Percentiles rank a stretch among this genome's conserved stretches.
Evolutionary conservation across 768 basidiomycete genomes (phyloP).

Genomic region (Termitomyces sp.): DNA sequence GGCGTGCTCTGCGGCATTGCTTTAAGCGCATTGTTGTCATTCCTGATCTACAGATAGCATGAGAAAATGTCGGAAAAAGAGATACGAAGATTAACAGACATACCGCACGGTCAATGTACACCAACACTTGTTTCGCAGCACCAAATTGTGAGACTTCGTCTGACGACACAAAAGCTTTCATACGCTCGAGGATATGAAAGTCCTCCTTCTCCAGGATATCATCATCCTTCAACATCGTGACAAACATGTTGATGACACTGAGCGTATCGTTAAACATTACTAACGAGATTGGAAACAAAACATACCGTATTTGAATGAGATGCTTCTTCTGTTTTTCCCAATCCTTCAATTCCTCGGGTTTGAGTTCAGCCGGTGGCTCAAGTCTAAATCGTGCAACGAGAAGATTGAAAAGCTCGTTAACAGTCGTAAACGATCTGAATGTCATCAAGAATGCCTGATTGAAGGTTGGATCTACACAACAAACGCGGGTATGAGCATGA

Average conservation of each 20-base stretch:
- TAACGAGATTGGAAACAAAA: background rate
- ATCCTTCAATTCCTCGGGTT: constrained; percentile 55
- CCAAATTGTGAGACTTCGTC: constrained; percentile 59
- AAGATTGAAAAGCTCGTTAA: constrained; percentile 77
- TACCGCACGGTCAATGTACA: constrained; percentile 77
- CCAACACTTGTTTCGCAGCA: constrained; percentile 71
- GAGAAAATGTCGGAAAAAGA: background rate
- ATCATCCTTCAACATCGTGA: constrained; percentile 82
- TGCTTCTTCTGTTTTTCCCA: constrained; percentile 88
- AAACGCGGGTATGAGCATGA: background rate
- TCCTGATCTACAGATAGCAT: constrained; percentile 31
- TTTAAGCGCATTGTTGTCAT: constrained; percentile 52
- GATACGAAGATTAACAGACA: constrained; percentile 22
- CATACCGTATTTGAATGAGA: constrained; percentile 78
- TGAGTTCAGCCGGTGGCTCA: constrained; percentile 64
- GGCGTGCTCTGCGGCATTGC: constrained; percentile 54
- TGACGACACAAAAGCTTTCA: constrained; percentile 73
- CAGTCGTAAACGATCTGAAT: constrained; percentile 88
- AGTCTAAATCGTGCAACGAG: constrained; percentile 80
- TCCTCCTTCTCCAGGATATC: constrained; percentile 87
- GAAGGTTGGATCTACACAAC: constrained; percentile 52
- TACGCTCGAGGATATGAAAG: constrained; percentile 69
- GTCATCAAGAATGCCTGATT: constrained; percentile 92
- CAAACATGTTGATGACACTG: constrained; percentile 88
- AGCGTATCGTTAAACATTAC: background rate